Conservation (phyloP, 225 moss, liverwort and hornwort species). For the Anthoceros angustus region DNA sequence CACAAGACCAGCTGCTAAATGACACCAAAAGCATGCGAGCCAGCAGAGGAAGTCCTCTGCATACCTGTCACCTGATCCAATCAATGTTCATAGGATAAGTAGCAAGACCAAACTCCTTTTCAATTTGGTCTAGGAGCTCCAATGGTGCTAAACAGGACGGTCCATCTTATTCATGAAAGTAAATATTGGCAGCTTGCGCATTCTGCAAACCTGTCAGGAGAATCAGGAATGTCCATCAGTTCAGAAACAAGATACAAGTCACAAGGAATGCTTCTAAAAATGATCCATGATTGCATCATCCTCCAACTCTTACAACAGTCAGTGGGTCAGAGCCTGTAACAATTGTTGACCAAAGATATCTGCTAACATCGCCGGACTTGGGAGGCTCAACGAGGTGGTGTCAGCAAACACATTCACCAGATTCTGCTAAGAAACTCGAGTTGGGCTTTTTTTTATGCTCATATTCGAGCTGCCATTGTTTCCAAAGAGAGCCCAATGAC, state of each 20-base stretch:
- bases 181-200: constrained; percentile 90
- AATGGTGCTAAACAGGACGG: constrained; percentile 87
- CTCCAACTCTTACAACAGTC: too few species aligned
- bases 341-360: too few species aligned
- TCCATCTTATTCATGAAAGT: constrained; percentile 98
- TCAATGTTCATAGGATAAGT: constrained; percentile 93
- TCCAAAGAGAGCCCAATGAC: neutral
- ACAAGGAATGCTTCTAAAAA: too few species aligned
- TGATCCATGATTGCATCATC: too few species aligned
- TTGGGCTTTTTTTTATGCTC: too few species aligned
- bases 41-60: neutral
- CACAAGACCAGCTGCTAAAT: too few species aligned
- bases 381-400: too few species aligned
- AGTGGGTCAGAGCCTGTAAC: too few species aligned
- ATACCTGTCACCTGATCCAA: constrained; percentile 95
- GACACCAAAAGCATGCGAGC: neutral
- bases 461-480: too few species aligned
- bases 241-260: neutral
- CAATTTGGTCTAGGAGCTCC: constrained; percentile 92
- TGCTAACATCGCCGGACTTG: too few species aligned
- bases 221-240: constrained; percentile 3
- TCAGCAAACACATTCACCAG: too few species aligned
- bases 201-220: constrained; percentile 58
- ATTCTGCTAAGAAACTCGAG: too few species aligned
- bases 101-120: constrained; percentile 72